A percentile compares a stretch with the other conserved stretches of the same genome.
These are phyloP conservation scores for Zygotorulaspora sp. DNA, from an alignment of 805 yeast genomes.

Conservation along the genomic window DNA sequence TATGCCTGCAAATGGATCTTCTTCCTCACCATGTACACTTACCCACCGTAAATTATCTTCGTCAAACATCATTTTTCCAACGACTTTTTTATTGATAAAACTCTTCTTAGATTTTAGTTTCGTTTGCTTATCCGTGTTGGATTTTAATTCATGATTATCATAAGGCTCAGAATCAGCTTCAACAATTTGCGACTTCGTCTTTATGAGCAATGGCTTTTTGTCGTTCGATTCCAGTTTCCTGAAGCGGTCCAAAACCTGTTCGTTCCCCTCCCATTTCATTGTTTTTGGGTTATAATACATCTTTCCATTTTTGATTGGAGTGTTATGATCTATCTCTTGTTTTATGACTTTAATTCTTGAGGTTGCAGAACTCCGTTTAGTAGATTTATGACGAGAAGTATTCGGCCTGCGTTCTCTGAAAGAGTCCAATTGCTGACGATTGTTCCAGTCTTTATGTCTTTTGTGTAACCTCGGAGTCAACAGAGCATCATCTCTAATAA, in stretches of 20 bases:
- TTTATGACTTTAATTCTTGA: constrained; percentile 31
- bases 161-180: constrained; percentile 1
- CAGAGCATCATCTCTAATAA: constrained; percentile 25
- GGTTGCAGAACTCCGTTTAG: constrained; percentile 4
- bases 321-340: constrained; percentile 34
- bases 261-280: constrained; percentile 33
- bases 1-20: constrained; percentile 31
- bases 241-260: constrained; percentile 25
- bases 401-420: constrained; percentile 22
- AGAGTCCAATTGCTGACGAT: constrained; percentile 18
- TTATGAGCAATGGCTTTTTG: constrained; percentile 25
- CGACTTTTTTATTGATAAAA: constrained; percentile 22
- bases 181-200: constrained; percentile 10
- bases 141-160: constrained; percentile 1
- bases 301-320: constrained; percentile 31
- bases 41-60: constrained; percentile 34
- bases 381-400: constrained; percentile 10
- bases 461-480: constrained; percentile 29
- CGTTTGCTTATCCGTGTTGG: constrained; percentile 1
- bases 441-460: constrained; percentile 23
- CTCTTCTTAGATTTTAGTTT: constrained; percentile 6
- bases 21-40: constrained; percentile 26
- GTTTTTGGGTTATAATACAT: constrained; percentile 32
- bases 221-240: constrained; percentile 21
- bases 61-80: constrained; percentile 35